Conservation (phyloP, 192 early-diverging fungal species). For the Allomyces macrogynus region DNA sequence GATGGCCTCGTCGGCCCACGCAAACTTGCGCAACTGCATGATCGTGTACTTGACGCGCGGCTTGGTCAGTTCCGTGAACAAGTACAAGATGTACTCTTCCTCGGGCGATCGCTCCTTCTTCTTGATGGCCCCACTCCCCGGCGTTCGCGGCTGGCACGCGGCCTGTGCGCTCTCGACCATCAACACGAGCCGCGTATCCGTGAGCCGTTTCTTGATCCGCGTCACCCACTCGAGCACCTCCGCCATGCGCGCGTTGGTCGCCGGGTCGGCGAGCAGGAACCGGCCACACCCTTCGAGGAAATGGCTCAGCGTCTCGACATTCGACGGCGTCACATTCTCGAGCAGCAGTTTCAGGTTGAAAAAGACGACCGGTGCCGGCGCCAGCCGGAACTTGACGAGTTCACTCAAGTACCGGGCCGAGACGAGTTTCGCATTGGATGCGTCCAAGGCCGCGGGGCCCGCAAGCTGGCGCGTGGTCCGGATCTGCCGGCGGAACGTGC, state of each 20-base stretch:
- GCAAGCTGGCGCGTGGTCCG: background rate
- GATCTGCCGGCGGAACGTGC: background rate
- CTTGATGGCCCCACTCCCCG: conserved; percentile 32
- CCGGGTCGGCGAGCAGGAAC: conserved; percentile 55
- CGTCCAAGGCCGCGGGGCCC: conserved; percentile 9
- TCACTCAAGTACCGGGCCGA: conserved; percentile 54
- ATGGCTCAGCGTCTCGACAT: conserved; percentile 66
- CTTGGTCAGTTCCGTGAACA: conserved; percentile 58
- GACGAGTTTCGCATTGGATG: conserved; percentile 33
- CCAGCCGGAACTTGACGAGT: conserved; percentile 81
- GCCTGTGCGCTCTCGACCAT: conserved; percentile 85
- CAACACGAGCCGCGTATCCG: conserved; percentile 61
- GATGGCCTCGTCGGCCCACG: conserved; percentile 51
- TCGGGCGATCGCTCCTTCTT: conserved; percentile 56
- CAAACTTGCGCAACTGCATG: conserved; percentile 54
- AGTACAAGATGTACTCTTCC: conserved; percentile 72
- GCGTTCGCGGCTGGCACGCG: conserved; percentile 49
- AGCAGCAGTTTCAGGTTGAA: conserved; percentile 65
- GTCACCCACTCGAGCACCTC: conserved; percentile 34
- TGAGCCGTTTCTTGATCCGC: background rate
- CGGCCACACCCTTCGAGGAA: conserved; percentile 78
- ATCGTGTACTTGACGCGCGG: conserved; percentile 40
- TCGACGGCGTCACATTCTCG: conserved; percentile 65
- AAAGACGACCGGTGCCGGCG: conserved; percentile 58
- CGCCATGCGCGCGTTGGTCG: conserved; percentile 64